These are phyloP conservation scores for Fraxinus nigra DNA, from an alignment of 305 asterid genomes.

Conservation along the genomic window DNA sequence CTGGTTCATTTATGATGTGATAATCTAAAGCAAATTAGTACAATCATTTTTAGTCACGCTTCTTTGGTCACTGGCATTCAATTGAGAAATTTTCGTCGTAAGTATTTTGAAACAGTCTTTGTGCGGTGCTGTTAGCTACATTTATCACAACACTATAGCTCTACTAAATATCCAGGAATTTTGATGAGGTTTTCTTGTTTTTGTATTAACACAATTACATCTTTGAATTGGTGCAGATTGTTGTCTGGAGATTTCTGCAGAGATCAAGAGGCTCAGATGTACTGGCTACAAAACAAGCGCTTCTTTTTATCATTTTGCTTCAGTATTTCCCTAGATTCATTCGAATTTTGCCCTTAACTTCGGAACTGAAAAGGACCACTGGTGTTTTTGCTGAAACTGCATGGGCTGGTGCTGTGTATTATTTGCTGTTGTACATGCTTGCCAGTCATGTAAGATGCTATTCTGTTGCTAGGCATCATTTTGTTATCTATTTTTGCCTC, in stretches of 20 bases:
- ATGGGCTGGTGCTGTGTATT: conserved; percentile 99
- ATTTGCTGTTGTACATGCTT: conserved; percentile 93
- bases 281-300: conserved; percentile 79
- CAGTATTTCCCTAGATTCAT: conserved; percentile 85
- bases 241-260: conserved; percentile 88
- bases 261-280: conserved; percentile 95
- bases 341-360: conserved; percentile 72
- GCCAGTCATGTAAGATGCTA: conserved; percentile 90
- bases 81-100: neutral
- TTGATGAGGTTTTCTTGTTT: conserved; percentile 5
- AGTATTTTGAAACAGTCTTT: neutral
- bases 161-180: conserved; percentile 7
- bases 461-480: conserved; percentile 14
- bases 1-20: neutral
- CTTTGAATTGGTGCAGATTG: conserved; percentile 58
- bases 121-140: neutral
- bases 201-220: conserved; percentile 3
- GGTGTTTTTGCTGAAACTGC: conserved; percentile 99
- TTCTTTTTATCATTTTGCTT: conserved; percentile 72
- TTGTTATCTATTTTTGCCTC: neutral
- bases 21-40: neutral
- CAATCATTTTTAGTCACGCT: neutral
- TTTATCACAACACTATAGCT: neutral
- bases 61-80: neutral
- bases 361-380: conserved; percentile 93